Evolutionary conservation across 2,329 filamentous ascomycete species (phyloP).

Genomic region (Coniochaeta sp.): DNA sequence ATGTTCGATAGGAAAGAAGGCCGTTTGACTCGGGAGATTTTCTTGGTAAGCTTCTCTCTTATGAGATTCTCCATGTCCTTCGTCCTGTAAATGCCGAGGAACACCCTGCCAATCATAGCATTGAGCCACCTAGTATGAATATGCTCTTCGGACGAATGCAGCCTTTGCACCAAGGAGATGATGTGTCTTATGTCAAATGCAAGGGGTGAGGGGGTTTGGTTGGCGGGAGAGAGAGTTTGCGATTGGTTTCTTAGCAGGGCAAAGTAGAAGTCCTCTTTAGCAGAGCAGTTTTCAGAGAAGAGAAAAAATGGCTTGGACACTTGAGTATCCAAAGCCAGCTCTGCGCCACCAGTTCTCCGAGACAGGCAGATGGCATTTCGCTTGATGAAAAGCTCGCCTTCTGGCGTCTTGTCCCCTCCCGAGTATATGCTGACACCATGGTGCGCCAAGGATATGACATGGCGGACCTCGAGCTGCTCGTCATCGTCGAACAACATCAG

Average conservation of each 20-base stretch:
- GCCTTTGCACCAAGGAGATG: constrained; percentile 77
- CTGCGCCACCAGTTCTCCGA: constrained; percentile 50
- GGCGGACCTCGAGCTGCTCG: constrained; percentile 89
- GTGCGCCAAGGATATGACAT: constrained; percentile 88
- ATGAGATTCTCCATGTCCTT: constrained; percentile 72
- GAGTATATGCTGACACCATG: constrained; percentile 81
- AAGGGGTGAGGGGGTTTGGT: constrained; percentile 59
- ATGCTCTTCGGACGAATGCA: constrained; percentile 90
- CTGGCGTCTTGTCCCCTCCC: constrained; percentile 68
- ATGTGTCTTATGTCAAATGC: constrained; percentile 80
- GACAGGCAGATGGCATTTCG: constrained; percentile 78
- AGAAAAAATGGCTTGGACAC: constrained; percentile 80
- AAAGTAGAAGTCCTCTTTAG: constrained; percentile 98
- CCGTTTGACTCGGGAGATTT: constrained; percentile 88
- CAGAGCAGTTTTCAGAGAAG: constrained; percentile 90
- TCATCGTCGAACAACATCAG: constrained; percentile 96
- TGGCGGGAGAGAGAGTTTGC: constrained; percentile 44
- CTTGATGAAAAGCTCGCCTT: constrained; percentile 94
- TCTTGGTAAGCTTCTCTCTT: constrained; percentile 83
- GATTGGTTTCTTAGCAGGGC: constrained; percentile 80
- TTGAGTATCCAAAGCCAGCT: constrained; percentile 46
- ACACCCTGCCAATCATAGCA: constrained; percentile 79
- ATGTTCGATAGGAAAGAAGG: constrained; percentile 85
- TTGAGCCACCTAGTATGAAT: constrained; percentile 90
- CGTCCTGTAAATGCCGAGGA: constrained; percentile 82